Evolutionary conservation across 2,329 filamentous ascomycete species (phyloP), one percentile per base, ranked within the genome.

Genomic region (Fusarium mexicanum): DNA sequence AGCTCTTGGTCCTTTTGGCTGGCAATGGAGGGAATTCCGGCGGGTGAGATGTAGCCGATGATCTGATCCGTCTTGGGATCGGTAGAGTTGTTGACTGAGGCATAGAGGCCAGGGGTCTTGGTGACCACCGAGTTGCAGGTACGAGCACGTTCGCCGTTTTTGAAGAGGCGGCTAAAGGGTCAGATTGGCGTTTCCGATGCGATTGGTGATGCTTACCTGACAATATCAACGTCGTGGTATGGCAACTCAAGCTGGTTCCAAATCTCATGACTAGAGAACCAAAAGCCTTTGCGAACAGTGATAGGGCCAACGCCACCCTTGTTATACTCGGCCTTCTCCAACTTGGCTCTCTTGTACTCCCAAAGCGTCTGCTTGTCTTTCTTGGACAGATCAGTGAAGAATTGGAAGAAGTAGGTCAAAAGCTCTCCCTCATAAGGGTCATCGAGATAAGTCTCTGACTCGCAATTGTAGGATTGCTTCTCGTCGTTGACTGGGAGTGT

Each of bases 371-470:
- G 57, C 59, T 81, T 83, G 8, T 85, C 82, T 1, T 76, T 61
- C 22, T 76, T 69, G 5, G 79, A 76, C 29, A 85, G 33, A 10
- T 73, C 73, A 7, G 78, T 78, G 41, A 84, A 85, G 65, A 85
- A 82, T 47, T 85, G 79, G 16, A 85, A 72, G 63, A 83, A 85
- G 47, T 81, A 84, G 0, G 82, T 82, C 41, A 85, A 80, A 1
- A 85, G 79, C 68, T 85, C 84, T 48, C 84, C 84, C 65, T 85
- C 84, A 50, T 84, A 85, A 3, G 84, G 84, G 58, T 85, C 84
- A 48, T 85, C 81, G 6, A 85, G 77, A 24, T 78, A 77, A 2
- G 72, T 74, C 10, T 64, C 73, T 40, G 77, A 79, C 67, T 85
- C 83, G 63, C 84, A 85, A 40, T 75, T 69, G 71, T 85, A 85